A percentile compares a stretch with the other conserved stretches of the same genome.
Evolutionary conservation across 352 stramenopile genomes (phyloP).

Genomic region (Globisporangium recalcitrans): DNA sequence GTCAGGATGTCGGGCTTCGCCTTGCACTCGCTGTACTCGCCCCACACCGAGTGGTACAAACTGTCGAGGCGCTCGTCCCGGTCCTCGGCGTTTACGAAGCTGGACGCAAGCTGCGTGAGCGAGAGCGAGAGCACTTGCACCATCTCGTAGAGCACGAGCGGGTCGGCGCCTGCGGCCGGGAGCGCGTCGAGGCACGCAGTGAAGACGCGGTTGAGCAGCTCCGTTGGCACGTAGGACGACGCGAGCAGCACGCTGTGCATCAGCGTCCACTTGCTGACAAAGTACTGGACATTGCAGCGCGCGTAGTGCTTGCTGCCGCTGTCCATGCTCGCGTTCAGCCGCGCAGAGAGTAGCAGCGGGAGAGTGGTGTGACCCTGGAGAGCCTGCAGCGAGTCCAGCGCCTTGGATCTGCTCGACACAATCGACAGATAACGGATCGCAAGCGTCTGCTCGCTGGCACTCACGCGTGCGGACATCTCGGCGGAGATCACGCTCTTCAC

Average conservation of each 20-base stretch:
- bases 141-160: slow-evolving; percentile 55
- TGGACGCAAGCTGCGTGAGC: slow-evolving; percentile 38
- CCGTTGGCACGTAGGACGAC: slow-evolving; percentile 42
- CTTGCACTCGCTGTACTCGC: slow-evolving; percentile 60
- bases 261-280: slow-evolving; percentile 51
- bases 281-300: slow-evolving; percentile 34
- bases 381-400: slow-evolving; percentile 28
- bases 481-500: slow-evolving; percentile 22
- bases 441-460: slow-evolving; percentile 32
- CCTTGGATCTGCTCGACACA: slow-evolving; percentile 22
- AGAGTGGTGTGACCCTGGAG: slow-evolving; percentile 34
- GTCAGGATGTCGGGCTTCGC: slow-evolving; percentile 67
- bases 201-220: slow-evolving; percentile 33
- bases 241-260: slow-evolving; percentile 44
- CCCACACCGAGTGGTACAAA: slow-evolving; percentile 60
- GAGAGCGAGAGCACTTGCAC: slow-evolving; percentile 56
- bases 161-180: slow-evolving; percentile 48
- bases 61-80: slow-evolving; percentile 25
- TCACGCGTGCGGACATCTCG: slow-evolving; percentile 1
- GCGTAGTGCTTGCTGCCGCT: slow-evolving; percentile 16
- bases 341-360: slow-evolving; percentile 27
- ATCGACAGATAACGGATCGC: slow-evolving; percentile 31
- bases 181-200: slow-evolving; percentile 46
- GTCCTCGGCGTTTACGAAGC: slow-evolving; percentile 22
- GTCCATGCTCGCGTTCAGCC: slow-evolving; percentile 21